These are phyloP conservation scores for Ochromonadaceae sp. DNA, from an alignment of 352 stramenopile genomes.

Conservation along the genomic window DNA sequence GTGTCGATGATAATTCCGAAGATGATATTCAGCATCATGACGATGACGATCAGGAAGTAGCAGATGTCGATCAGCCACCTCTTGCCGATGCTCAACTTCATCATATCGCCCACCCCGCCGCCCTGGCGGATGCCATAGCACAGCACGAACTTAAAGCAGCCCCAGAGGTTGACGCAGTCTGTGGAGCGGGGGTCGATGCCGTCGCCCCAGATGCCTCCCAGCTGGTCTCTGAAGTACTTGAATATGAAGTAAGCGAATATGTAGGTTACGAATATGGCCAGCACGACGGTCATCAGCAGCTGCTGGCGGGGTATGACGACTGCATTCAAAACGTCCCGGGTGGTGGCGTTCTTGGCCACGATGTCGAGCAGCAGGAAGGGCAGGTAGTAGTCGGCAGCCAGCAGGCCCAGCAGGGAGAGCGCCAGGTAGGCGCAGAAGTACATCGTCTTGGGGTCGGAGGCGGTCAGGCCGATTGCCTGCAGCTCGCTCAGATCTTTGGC, in stretches of 20 bases:
- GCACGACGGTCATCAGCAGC: constrained; percentile 23
- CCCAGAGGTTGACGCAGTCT: constrained; percentile 18
- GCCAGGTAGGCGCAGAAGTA: constrained; percentile 26
- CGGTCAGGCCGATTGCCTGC: constrained; percentile 16
- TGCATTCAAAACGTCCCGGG: constrained; percentile 27
- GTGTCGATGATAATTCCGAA: constrained; percentile 42
- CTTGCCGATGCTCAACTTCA: constrained; percentile 6
- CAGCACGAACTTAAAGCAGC: constrained; percentile 22
- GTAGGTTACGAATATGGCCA: constrained; percentile 26
- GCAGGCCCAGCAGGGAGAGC: constrained; percentile 18
- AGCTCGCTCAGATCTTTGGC: constrained; percentile 7
- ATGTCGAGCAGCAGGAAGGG: constrained; percentile 26
- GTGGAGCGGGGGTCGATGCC: background rate
- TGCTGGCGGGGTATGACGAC: constrained; percentile 26
- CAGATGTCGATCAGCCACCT: constrained; percentile 25
- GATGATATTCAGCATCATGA: constrained; percentile 37
- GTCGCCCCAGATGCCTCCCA: constrained; percentile 4
- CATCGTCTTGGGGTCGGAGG: constrained; percentile 19
- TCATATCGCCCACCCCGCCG: constrained; percentile 26
- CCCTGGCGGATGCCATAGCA: constrained; percentile 22
- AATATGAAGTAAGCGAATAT: constrained; percentile 29
- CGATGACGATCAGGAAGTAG: constrained; percentile 36
- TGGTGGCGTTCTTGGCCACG: constrained; percentile 28
- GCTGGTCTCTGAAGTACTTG: constrained; percentile 17
- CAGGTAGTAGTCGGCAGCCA: constrained; percentile 15